phyloP scores from a whole-genome alignment of 176 grass and related monocot genomes.

The Coix lacrymajobi region DNA sequence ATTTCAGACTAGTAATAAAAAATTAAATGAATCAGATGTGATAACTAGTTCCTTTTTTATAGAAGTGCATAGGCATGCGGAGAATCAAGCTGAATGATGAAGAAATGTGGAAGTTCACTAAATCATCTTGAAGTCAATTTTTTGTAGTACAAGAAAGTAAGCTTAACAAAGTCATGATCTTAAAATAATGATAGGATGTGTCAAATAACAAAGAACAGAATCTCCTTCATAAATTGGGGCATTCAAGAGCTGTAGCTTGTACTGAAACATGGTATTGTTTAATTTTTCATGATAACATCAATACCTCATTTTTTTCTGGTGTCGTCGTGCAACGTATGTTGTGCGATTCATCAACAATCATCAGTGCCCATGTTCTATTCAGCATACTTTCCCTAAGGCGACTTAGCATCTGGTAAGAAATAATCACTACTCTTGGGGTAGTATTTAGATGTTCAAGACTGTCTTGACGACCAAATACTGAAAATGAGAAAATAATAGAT shows the following conservation, averaged over 20 bases:
- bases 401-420: constrained; percentile 90
- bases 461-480: constrained; percentile 89
- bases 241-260: background rate
- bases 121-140: constrained; percentile 14
- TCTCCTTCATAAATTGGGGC: background rate
- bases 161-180: constrained; percentile 14
- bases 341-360: constrained; percentile 97
- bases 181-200: background rate
- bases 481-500: constrained; percentile 28
- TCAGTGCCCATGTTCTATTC: constrained; percentile 69
- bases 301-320: constrained; percentile 66
- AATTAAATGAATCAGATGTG: background rate
- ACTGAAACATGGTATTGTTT: background rate
- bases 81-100: background rate
- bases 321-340: constrained; percentile 87
- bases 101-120: background rate
- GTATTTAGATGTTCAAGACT: constrained; percentile 73
- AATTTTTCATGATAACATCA: background rate
- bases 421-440: constrained; percentile 69
- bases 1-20: constrained; percentile 12
- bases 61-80: background rate
- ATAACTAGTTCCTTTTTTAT: background rate
- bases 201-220: constrained; percentile 18
- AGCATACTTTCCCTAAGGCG: constrained; percentile 63
- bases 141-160: constrained; percentile 8